Percentiles rank a stretch among this genome's conserved stretches.
phyloP scores from a whole-genome alignment of 169 alveolate species.

The Plasmodium cynomolgi region DNA sequence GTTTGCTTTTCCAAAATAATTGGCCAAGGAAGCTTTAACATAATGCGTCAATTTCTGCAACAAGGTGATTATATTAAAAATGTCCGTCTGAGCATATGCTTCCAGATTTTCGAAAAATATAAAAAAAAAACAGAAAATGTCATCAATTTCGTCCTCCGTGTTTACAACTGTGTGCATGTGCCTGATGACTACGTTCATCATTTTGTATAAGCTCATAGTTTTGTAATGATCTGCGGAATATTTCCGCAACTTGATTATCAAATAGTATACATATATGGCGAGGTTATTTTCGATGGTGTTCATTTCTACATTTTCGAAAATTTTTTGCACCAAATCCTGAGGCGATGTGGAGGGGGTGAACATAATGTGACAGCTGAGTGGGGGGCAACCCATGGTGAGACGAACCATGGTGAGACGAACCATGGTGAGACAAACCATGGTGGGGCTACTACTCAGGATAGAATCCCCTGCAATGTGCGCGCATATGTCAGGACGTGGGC shows the following conservation, averaged over 20 bases:
- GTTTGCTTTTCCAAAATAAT: slow-evolving; percentile 2
- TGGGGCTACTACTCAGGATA: not conserved
- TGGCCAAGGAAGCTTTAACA: slow-evolving; percentile 30
- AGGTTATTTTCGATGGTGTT: slow-evolving; percentile 16
- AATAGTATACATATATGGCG: slow-evolving; percentile 44
- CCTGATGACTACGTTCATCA: slow-evolving; percentile 64
- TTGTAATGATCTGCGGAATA: slow-evolving; percentile 25
- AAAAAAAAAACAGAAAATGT: slow-evolving; percentile 60
- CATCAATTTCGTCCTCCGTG: slow-evolving; percentile 48
- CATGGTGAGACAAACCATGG: not conserved
- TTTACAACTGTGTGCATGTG: slow-evolving; percentile 61
- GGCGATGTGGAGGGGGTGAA: not conserved
- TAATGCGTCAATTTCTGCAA: slow-evolving; percentile 52
- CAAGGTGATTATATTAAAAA: slow-evolving; percentile 57
- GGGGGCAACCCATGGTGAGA: not conserved
- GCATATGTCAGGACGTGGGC: not conserved
- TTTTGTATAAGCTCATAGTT: slow-evolving; percentile 49
- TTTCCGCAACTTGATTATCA: slow-evolving; percentile 49
- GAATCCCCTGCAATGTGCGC: not conserved
- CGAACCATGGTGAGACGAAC: not conserved
- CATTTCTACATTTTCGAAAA: slow-evolving; percentile 57
- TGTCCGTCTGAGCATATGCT: slow-evolving; percentile 52
- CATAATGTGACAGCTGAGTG: not conserved
- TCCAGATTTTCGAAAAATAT: slow-evolving; percentile 70
- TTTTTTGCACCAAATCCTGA: slow-evolving; percentile 45